These are phyloP conservation scores for Phaeodactylum tricornutum DNA, from an alignment of 108 stramenopile species.

Conservation along the genomic window DNA sequence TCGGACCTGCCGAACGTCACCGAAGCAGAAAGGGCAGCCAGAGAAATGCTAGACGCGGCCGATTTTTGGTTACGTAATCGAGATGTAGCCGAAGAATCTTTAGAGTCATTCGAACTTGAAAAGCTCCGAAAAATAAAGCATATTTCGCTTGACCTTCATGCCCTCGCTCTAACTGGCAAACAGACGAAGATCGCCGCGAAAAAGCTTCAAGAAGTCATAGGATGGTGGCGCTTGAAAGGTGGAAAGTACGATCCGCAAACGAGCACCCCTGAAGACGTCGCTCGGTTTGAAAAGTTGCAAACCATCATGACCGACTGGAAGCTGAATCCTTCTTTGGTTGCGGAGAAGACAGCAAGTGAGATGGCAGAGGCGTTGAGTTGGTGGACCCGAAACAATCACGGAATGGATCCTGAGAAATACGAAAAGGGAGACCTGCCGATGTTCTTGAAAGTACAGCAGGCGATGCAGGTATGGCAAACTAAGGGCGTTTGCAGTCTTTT, in stretches of 20 bases:
- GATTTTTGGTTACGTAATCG: slow-evolving; percentile 24
- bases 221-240: slow-evolving; percentile 28
- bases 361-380: slow-evolving; percentile 20
- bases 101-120: slow-evolving; percentile 21
- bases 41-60: slow-evolving; percentile 20
- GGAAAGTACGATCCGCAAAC: slow-evolving; percentile 1
- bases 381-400: slow-evolving; percentile 26
- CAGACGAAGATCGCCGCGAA: slow-evolving; percentile 13
- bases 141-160: background rate
- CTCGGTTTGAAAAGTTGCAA: slow-evolving; percentile 27
- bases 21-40: slow-evolving; percentile 13
- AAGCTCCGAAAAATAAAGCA: slow-evolving; percentile 12
- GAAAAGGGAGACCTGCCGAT: slow-evolving; percentile 13
- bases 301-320: slow-evolving; percentile 25
- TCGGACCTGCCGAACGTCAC: slow-evolving; percentile 16
- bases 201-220: slow-evolving; percentile 20
- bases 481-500: background rate
- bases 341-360: slow-evolving; percentile 24
- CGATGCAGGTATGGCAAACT: slow-evolving; percentile 17
- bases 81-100: slow-evolving; percentile 5
- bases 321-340: background rate
- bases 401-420: slow-evolving; percentile 12
- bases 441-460: slow-evolving; percentile 18
- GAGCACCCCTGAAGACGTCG: slow-evolving; percentile 14
- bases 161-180: background rate